A percentile compares a stretch with the other conserved stretches of the same genome.
These are phyloP conservation scores for Picea sitchensis DNA, from an alignment of 75 land plant species.

Conservation along the genomic window DNA sequence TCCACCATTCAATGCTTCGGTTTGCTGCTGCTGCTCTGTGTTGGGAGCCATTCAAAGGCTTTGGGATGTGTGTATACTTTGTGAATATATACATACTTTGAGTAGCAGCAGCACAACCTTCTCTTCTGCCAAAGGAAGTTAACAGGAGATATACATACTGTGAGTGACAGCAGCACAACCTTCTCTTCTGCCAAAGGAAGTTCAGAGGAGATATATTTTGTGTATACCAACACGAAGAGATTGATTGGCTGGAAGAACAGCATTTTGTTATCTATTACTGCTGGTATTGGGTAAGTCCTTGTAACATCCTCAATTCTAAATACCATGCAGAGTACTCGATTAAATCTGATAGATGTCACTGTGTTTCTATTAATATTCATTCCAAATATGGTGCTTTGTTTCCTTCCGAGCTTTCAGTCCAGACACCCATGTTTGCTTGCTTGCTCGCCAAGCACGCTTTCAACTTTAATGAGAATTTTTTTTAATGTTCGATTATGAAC, in stretches of 20 bases:
- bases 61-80: background rate
- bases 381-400: background rate
- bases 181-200: background rate
- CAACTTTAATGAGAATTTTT: too few relatives aligned
- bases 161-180: background rate
- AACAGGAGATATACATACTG: background rate
- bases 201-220: slow-evolving; percentile 2
- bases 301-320: background rate
- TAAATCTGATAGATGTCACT: too few relatives aligned
- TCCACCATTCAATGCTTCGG: background rate
- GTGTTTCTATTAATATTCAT: too few relatives aligned
- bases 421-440: background rate
- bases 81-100: background rate
- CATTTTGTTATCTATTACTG: too few relatives aligned
- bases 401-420: background rate
- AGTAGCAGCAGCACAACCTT: background rate
- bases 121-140: background rate
- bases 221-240: background rate
- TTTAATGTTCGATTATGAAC: too few relatives aligned
- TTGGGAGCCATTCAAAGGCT: background rate
- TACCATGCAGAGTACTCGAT: background rate
- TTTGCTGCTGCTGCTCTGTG: background rate
- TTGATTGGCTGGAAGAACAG: background rate
- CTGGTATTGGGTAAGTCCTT: slow-evolving; percentile 1
- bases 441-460: background rate